Base-by-base conservation (phyloP, 768 basidiomycete genomes). In the Rhodotorula kratochvilovae region DNA sequence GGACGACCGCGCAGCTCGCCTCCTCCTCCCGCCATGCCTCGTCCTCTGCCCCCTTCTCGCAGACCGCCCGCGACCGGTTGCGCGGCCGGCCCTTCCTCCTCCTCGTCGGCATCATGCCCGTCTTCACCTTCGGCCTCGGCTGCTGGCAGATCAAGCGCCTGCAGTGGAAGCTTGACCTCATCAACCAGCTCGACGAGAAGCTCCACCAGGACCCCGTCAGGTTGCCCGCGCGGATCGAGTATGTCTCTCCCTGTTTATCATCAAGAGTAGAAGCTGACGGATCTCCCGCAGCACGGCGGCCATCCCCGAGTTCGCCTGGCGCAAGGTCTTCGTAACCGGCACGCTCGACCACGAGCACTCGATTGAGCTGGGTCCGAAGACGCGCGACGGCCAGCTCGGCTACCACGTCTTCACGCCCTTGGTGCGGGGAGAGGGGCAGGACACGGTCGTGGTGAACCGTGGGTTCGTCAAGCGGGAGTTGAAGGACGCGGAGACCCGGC, bases 161-260 rank as follows among this genome's bases (percentile, higher is more conserved):
- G 42, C 86, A 90, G 79, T 99, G 96, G 96, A 99, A 99, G 81
- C 83, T 95, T 56, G 86, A 87, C 63, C 84, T 99, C 61, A 97
- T 98, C 72, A 91, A 96, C 74, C 91, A 97, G 77, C 84, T 98
- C 46, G 90, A 96, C 79, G 88, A 90, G 80, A 95, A 96, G 81
- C 82, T 98, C 46, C 85, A 89, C 72, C 84, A 89, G 25, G 86
- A 86, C 43, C 89, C 95, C 1, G 85, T 99, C 66, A 77, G 83
- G 35, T 82, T 99, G 39, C 96, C 96, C 3, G 85, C 84, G 57
- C 86, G 86, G 81, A 88, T 99, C 81, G 93, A 98, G 95, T 96
- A 72, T 64, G 84, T 79, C 63, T 73, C 76, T 35, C 6, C 19
- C 58, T 16, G 23, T 27, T 39, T 12, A 10, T 4, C 21, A 25